Conservation (phyloP, 306 rosid species). For the Canavalia ensiformis region DNA sequence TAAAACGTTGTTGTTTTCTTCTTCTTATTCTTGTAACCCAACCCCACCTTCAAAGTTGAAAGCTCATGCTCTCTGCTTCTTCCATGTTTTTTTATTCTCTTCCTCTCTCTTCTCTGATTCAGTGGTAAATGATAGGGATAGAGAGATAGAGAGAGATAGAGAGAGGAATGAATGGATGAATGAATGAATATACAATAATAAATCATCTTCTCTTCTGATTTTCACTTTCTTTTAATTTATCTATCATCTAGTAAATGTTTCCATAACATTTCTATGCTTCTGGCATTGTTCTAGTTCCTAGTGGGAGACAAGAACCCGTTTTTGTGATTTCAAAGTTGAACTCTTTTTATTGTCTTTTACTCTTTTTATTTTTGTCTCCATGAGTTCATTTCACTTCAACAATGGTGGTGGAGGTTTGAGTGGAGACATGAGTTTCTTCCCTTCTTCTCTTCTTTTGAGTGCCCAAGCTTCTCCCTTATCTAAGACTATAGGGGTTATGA, state of each 20-base stretch:
- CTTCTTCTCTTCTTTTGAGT: slow-evolving; percentile 33
- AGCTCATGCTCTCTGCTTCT: neutral
- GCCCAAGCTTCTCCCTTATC: slow-evolving; percentile 32
- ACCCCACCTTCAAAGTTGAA: slow-evolving; percentile 26
- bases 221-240: neutral
- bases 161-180: no score
- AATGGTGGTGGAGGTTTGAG: slow-evolving; percentile 41
- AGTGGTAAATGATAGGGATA: slow-evolving; percentile 16
- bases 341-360: neutral
- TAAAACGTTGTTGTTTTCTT: slow-evolving; percentile 37
- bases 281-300: slow-evolving; percentile 37
- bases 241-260: slow-evolving; percentile 12
- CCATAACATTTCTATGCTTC: slow-evolving; percentile 13
- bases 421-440: slow-evolving; percentile 48
- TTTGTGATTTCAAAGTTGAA: slow-evolving; percentile 29
- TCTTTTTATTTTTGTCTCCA: slow-evolving; percentile 24
- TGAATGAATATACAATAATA: slow-evolving; percentile 33
- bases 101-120: slow-evolving; percentile 43
- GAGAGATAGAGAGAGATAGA: slow-evolving; percentile 1
- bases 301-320: slow-evolving; percentile 1
- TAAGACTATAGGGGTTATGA: slow-evolving; percentile 23
- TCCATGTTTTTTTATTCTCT: neutral
- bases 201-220: slow-evolving; percentile 29
- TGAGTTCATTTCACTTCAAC: slow-evolving; percentile 49
- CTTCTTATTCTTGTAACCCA: slow-evolving; percentile 43